Evolutionary conservation across 371 early-diverging fungal genomes (phyloP).

Genomic region (Actinomucor elegans): DNA sequence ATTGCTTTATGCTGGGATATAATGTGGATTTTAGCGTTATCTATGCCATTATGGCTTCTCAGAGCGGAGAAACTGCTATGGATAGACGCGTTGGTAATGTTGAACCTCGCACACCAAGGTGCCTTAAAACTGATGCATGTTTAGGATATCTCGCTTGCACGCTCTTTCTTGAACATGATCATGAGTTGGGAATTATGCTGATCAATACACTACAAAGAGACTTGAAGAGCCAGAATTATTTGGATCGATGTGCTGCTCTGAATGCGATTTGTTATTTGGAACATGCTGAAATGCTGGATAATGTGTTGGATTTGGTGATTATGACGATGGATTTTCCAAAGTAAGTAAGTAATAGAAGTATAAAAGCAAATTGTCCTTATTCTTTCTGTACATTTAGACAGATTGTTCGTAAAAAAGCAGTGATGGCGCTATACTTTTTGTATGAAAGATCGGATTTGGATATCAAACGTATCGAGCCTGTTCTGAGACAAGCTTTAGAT

Average conservation of each 20-base stretch:
- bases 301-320: conserved; percentile 31
- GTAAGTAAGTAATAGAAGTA: conserved; percentile 31
- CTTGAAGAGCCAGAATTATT: conserved; percentile 38
- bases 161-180: conserved; percentile 36
- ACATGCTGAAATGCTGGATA: conserved; percentile 38
- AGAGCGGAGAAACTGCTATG: conserved; percentile 44
- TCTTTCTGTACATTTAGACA: conserved; percentile 29
- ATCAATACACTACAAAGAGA: conserved; percentile 56
- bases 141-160: conserved; percentile 51
- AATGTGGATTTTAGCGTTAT: conserved; percentile 52
- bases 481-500: conserved; percentile 36
- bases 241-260: conserved; percentile 44
- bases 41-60: conserved; percentile 55
- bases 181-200: conserved; percentile 51
- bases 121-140: too few relatives aligned
- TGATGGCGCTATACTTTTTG: conserved; percentile 34
- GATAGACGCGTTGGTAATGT: conserved; percentile 51
- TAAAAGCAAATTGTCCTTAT: too few relatives aligned
- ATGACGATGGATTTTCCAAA: conserved; percentile 32
- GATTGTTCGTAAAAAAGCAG: conserved; percentile 47
- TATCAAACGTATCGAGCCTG: conserved; percentile 28
- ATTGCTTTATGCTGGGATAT: conserved; percentile 54
- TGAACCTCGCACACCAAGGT: too few relatives aligned
- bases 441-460: conserved; percentile 23
- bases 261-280: conserved; percentile 43